Percentiles rank a stretch among this genome's conserved stretches.
These are phyloP conservation scores for Sarocladium strictum DNA, from an alignment of 2,329 filamentous ascomycete species.

Conservation along the genomic window DNA sequence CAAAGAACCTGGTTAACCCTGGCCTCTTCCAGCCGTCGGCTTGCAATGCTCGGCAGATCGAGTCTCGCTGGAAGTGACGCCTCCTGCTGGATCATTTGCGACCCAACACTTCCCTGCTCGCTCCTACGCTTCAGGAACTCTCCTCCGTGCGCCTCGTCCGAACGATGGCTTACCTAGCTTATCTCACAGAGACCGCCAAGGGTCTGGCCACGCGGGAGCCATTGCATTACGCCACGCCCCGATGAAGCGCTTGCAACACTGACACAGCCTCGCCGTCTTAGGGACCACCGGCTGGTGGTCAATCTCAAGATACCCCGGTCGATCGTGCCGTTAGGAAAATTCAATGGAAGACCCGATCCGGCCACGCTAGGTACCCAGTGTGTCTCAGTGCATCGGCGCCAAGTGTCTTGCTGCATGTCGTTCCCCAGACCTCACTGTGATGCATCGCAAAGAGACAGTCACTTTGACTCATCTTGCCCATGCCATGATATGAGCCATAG, in stretches of 20 bases:
- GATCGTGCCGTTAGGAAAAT: constrained; percentile 8
- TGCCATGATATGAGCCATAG: background rate
- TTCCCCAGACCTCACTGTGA: constrained; percentile 1
- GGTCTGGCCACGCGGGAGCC: background rate
- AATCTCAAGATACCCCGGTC: constrained; percentile 5
- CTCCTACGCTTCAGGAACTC: constrained; percentile 5
- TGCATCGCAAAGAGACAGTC: background rate
- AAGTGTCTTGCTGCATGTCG: constrained; percentile 1
- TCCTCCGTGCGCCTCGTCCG: constrained; percentile 9
- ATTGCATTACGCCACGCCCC: background rate
- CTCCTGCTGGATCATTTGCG: background rate
- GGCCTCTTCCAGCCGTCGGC: background rate
- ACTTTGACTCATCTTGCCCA: background rate
- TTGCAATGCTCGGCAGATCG: constrained; percentile 6
- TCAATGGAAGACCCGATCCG: constrained; percentile 2
- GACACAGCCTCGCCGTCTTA: constrained; percentile 1
- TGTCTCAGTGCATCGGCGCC: constrained; percentile 9
- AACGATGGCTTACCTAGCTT: constrained; percentile 1
- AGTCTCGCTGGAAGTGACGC: background rate
- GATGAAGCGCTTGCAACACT: constrained; percentile 3
- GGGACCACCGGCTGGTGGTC: background rate
- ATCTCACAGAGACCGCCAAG: background rate
- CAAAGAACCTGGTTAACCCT: background rate
- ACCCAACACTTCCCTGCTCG: background rate
- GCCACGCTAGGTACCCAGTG: constrained; percentile 1